Percentiles rank a stretch among this genome's conserved stretches.
phyloP scores from a whole-genome alignment of 1,284 basidiomycete genomes.

The Heterobasidion parviporum region DNA sequence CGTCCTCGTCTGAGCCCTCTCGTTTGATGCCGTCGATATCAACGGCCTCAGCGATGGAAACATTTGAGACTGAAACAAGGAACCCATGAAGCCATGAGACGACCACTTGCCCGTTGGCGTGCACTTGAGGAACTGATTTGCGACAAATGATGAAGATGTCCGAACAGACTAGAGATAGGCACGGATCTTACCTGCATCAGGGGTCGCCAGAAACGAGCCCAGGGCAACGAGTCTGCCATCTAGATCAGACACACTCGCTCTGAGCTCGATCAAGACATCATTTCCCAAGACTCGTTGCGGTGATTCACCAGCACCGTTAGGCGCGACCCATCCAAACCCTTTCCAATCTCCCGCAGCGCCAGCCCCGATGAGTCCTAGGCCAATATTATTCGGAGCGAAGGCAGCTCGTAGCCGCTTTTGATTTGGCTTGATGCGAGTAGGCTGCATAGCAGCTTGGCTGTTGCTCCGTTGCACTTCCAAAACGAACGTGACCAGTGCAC shows the following conservation, averaged over 20 bases:
- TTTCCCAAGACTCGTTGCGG: conserved; percentile 42
- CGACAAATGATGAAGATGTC: background rate
- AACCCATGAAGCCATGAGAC: conserved; percentile 48
- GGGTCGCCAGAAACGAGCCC: conserved; percentile 7
- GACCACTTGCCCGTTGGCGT: conserved; percentile 32
- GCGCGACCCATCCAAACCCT: conserved; percentile 69
- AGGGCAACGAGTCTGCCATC: conserved; percentile 33
- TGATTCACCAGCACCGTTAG: conserved; percentile 37
- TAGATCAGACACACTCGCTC: conserved; percentile 34
- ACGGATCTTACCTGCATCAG: conserved; percentile 4
- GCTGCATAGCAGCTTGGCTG: conserved; percentile 19
- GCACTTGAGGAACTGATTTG: conserved; percentile 12
- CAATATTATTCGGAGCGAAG: conserved; percentile 57
- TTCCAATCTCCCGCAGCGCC: conserved; percentile 65
- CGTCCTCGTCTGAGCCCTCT: conserved; percentile 33
- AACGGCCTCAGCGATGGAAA: conserved; percentile 70
- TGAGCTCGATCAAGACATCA: conserved; percentile 48
- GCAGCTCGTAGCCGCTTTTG: conserved; percentile 56
- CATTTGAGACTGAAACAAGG: conserved; percentile 49
- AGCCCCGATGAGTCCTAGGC: conserved; percentile 64
- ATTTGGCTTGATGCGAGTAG: conserved; percentile 21
- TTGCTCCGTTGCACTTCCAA: conserved; percentile 59
- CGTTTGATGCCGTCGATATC: conserved; percentile 67
- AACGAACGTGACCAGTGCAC: conserved; percentile 66
- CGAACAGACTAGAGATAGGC: conserved; percentile 2